phyloP scores from a whole-genome alignment of 2,329 filamentous ascomycete species.

The Parafenestella ontariensis region DNA sequence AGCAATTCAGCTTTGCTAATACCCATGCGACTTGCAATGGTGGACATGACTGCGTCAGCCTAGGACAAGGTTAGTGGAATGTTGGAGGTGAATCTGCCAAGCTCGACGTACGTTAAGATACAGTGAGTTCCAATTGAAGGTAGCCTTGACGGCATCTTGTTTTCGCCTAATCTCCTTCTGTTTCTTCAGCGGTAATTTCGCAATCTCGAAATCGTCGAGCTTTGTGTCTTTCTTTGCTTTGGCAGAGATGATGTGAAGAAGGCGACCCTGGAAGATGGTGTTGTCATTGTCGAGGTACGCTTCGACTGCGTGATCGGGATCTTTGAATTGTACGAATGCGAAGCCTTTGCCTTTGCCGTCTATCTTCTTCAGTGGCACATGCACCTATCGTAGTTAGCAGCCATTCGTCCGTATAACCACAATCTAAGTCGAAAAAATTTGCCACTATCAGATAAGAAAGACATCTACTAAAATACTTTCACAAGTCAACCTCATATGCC shows the following conservation, averaged over 20 bases:
- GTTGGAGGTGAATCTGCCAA: not conserved
- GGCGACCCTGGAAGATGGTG: conserved; percentile 87
- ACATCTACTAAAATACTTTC: conserved; percentile 99
- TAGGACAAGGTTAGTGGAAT: conserved; percentile 23
- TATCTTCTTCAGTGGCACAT: conserved; percentile 76
- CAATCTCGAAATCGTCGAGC: conserved; percentile 86
- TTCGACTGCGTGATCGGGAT: conserved; percentile 74
- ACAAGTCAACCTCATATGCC: conserved; percentile 88
- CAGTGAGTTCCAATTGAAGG: conserved; percentile 99
- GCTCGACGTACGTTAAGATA: conserved; percentile 79
- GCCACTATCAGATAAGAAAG: conserved; percentile 79
- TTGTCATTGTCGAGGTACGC: conserved; percentile 84
- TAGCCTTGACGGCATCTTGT: conserved; percentile 75
- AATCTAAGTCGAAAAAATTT: conserved; percentile 2
- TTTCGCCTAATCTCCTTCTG: conserved; percentile 90
- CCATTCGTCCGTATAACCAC: not conserved
- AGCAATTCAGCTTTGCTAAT: conserved; percentile 90
- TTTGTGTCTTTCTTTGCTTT: conserved; percentile 80
- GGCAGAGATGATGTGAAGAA: conserved; percentile 88
- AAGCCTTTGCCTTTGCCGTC: conserved; percentile 85
- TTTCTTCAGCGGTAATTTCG: conserved; percentile 92
- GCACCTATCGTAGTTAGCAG: conserved; percentile 68
- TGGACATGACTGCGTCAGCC: conserved; percentile 87
- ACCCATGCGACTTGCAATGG: conserved; percentile 83
- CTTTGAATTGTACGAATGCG: conserved; percentile 80